Conservation (phyloP, 1,284 basidiomycete species). For the Melampsora larici-populina region DNA sequence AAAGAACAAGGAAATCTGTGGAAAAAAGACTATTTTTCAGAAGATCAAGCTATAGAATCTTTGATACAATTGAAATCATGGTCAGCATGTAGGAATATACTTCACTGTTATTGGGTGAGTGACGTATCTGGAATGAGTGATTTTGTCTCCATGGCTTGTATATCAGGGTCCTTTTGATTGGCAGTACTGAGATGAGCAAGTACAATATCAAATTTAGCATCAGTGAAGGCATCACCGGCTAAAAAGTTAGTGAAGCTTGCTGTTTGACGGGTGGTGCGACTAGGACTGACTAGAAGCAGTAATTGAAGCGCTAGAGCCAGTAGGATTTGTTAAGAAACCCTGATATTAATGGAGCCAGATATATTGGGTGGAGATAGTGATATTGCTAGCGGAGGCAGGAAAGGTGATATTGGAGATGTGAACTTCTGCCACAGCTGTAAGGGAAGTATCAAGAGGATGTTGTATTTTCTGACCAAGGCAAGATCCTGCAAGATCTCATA, state of each 20-base stretch:
- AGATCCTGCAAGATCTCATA: constrained; percentile 17
- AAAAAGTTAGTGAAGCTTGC: constrained; percentile 36
- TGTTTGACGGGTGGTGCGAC: constrained; percentile 32
- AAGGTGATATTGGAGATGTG: background rate
- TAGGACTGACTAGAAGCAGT: constrained; percentile 11
- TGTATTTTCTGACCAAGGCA: constrained; percentile 32
- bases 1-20: no score
- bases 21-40: no score
- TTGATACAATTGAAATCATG: constrained; percentile 12
- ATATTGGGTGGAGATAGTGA: background rate
- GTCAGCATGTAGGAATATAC: constrained; percentile 10
- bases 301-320: background rate
- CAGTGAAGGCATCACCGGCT: constrained; percentile 39
- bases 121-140: constrained; percentile 38
- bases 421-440: background rate
- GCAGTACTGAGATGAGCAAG: constrained; percentile 42
- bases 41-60: constrained; percentile 37
- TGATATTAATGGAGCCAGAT: constrained; percentile 2
- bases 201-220: constrained; percentile 42
- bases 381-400: background rate
- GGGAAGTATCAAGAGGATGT: constrained; percentile 3
- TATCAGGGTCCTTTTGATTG: constrained; percentile 40
- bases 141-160: constrained; percentile 37
- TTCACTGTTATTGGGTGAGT: constrained; percentile 15
- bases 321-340: background rate